Evolutionary conservation across 371 early-diverging fungal species (phyloP), one percentile per base, ranked within the genome.

Genomic region (Mortierella sp.): DNA sequence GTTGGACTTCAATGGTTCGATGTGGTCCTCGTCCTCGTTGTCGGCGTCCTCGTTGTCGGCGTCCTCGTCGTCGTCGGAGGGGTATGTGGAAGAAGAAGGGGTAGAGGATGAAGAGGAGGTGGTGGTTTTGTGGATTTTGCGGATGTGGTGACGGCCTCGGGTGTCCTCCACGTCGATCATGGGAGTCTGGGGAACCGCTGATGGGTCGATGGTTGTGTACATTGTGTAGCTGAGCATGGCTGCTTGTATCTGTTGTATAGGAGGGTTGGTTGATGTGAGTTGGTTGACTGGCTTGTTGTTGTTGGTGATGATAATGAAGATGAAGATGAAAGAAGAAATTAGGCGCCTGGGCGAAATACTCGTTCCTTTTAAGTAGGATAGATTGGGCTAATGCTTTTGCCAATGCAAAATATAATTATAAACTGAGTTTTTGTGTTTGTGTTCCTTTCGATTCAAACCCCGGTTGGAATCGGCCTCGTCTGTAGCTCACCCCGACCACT

Each of bases 91-190:
- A 47, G 58, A n/a, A 22, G 61, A 53, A 44, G 65, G 11, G 11
- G 58, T 65, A n/a, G 45, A 66, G 69, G 53, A 34, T 63, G 47
- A 76, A 70, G 61, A 70, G 71, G 52, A 71, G 76, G 8, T 71
- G 71, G 19, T 61, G 67, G 4, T 71, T 40, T 10, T 53, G 68
- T 24, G n/a, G n/a, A n/a, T n/a, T n/a, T n/a, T n/a, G n/a, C n/a
- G n/a, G n/a, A n/a, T 68, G 50, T 55, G 16, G 34, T 19, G 58
- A 6, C 58, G 58, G 16, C 39, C 29, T 7, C 41, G 63, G 1
- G 66, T 45, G 39, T 39, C 65, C 2, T 74, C 75, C 50, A 79
- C 19, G 41, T 71, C 55, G 71, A 79, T 68, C 19, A 64, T 70
- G 24, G 79, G 74, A 24, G n/a, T n/a, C n/a, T n/a, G n/a, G n/a